Percentiles rank a stretch among this genome's conserved stretches.
These are phyloP conservation scores for Capsella bursapastoris DNA, from an alignment of 345 rosid genomes.

Conservation along the genomic window DNA sequence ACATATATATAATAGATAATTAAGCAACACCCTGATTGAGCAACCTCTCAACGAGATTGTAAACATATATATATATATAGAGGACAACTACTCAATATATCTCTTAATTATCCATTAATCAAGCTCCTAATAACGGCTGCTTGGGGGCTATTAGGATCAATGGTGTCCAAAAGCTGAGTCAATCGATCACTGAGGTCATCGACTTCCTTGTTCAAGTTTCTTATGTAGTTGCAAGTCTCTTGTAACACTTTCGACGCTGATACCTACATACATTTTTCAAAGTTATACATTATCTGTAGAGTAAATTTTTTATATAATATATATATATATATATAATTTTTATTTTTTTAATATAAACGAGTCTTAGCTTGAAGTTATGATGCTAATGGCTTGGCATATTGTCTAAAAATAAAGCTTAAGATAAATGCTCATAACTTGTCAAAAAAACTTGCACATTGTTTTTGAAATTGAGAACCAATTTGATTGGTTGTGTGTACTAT, in stretches of 20 bases:
- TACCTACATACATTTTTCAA: constrained; percentile 48
- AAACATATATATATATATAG: constrained; percentile 20
- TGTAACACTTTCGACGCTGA: constrained; percentile 92
- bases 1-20: constrained; percentile 31
- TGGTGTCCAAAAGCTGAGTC: constrained; percentile 79
- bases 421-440: constrained; percentile 8
- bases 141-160: constrained; percentile 87
- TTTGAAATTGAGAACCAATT: constrained; percentile 5
- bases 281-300: not conserved
- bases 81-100: constrained; percentile 12
- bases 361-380: not conserved
- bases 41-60: constrained; percentile 32
- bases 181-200: constrained; percentile 88
- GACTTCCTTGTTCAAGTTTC: constrained; percentile 86
- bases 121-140: constrained; percentile 94
- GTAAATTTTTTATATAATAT: not conserved
- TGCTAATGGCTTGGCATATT: not conserved
- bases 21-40: constrained; percentile 19
- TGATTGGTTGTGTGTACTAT: constrained; percentile 15
- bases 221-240: constrained; percentile 94
- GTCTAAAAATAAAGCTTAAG: not conserved
- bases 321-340: not conserved
- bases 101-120: constrained; percentile 54
- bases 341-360: too few species aligned
- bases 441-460: constrained; percentile 14